Evolutionary conservation across 2,329 filamentous ascomycete species (phyloP), one percentile per base, ranked within the genome.

Genomic region (Xylariomycetidae sp.): DNA sequence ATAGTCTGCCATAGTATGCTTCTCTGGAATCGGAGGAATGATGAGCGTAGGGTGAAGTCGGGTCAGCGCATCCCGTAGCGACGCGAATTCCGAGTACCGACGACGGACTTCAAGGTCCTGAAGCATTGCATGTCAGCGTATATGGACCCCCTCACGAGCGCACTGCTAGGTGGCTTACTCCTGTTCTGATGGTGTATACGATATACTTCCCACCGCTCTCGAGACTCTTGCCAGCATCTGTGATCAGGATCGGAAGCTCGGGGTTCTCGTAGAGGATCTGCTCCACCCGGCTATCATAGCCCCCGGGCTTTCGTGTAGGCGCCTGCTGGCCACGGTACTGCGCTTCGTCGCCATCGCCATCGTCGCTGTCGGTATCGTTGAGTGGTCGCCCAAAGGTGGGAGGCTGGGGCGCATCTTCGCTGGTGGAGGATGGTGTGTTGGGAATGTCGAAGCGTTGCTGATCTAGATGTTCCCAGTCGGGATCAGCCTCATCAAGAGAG

Each of bases 1-100:
- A 56, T 98, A 98, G 59, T 98, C 92, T 40, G 90, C 90, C 83
- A 98, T 94, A 28, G 88, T 92, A 60, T 98, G 92, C 62, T 98
- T 98, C 64, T 98, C 93, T 15, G 92, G 92, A 52, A 98, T 98
- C 3, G 92, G 92, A 6, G 92, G 93, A 32, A 98, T 85, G 50
- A 98, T 85, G 25, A 98, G 73, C 0, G 92, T 98, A 6, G 93
- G 92, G 56, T 98, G 93, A 42, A 98, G 74, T 49, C 85, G 84
- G 29, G 89, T 88, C 18, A 98, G 74, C 3, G 90, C 90, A 50
- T 88, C 82, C 52, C 92, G 78, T 37, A 98, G 67, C 12, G 90
- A 95, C 22, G 86, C 84, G 54, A 98, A 98, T 60, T 98, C 92
- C 1, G 92, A 98, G 61, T 98, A 98, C 52, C 92, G 77, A 50